Evolutionary conservation across 345 rosid species (phyloP).

Genomic region (Brassica napus): DNA sequence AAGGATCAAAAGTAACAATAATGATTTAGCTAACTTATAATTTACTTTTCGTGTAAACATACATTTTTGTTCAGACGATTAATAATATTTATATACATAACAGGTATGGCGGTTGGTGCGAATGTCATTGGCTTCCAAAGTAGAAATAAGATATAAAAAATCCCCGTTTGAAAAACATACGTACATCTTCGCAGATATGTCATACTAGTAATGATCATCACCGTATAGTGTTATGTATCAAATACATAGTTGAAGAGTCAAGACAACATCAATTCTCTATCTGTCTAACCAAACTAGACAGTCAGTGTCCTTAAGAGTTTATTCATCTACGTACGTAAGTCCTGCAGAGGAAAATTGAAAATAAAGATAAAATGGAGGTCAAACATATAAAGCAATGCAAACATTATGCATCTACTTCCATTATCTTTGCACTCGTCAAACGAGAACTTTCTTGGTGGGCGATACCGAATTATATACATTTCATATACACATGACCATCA

Average conservation of each 20-base stretch:
- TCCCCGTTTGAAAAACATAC: background rate
- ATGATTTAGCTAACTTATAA: background rate
- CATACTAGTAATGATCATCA: background rate
- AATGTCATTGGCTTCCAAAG: background rate
- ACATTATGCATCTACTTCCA: constrained; percentile 26
- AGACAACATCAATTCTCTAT: background rate
- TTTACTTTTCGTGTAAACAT: background rate
- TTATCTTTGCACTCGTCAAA: constrained; percentile 31
- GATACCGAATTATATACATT: constrained; percentile 8
- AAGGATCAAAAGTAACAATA: background rate
- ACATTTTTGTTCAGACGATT: background rate
- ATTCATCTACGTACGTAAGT: background rate
- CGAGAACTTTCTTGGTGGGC: constrained; percentile 5
- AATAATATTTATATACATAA: background rate
- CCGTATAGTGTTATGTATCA: background rate
- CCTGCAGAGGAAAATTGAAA: background rate
- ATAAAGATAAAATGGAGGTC: constrained; percentile 28
- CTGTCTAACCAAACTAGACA: background rate
- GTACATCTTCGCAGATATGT: background rate
- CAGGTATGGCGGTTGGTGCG: background rate
- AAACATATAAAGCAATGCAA: constrained; percentile 31
- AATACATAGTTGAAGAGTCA: background rate
- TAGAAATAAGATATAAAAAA: background rate
- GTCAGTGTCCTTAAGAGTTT: background rate
- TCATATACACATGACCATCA: background rate